Conservation (phyloP, 805 yeast species). For the Suhomyces vadensis region DNA sequence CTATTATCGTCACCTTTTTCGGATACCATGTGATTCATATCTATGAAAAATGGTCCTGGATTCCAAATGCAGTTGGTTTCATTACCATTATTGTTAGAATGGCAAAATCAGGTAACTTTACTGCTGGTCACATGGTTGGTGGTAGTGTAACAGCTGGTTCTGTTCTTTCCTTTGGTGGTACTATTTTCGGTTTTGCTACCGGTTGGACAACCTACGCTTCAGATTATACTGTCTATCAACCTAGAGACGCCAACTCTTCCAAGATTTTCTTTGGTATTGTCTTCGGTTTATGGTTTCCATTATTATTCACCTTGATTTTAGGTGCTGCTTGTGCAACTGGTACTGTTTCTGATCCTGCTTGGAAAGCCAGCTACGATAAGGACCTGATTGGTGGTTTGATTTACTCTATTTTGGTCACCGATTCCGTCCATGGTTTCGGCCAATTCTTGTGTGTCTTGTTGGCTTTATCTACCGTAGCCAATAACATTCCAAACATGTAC, state of each 20-base stretch:
- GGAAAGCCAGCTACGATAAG: slow-evolving; percentile 50
- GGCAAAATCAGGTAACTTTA: slow-evolving; percentile 64
- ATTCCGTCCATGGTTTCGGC: slow-evolving; percentile 86
- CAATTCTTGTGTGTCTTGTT: slow-evolving; percentile 83
- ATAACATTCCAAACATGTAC: slow-evolving; percentile 93
- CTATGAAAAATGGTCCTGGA: slow-evolving; percentile 86
- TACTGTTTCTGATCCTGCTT: slow-evolving; percentile 43
- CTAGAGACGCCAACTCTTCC: slow-evolving; percentile 55
- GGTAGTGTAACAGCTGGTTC: slow-evolving; percentile 74
- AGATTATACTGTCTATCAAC: slow-evolving; percentile 89
- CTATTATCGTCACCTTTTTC: slow-evolving; percentile 73
- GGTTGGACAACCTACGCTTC: slow-evolving; percentile 95
- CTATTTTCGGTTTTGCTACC: slow-evolving; percentile 84
- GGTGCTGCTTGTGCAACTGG: slow-evolving; percentile 89
- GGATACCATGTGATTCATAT: slow-evolving; percentile 82
- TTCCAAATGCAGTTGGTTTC: slow-evolving; percentile 74
- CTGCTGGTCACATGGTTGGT: slow-evolving; percentile 30
- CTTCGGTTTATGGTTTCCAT: slow-evolving; percentile 65
- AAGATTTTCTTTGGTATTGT: slow-evolving; percentile 66
- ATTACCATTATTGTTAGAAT: slow-evolving; percentile 78
- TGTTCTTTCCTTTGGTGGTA: slow-evolving; percentile 79
- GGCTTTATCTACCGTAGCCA: slow-evolving; percentile 84
- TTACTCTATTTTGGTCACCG: slow-evolving; percentile 71
- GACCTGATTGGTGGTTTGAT: slow-evolving; percentile 80
- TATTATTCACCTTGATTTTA: slow-evolving; percentile 68